These are phyloP conservation scores for Arthrinium puccinioides DNA, from an alignment of 2,329 filamentous ascomycete species.

Conservation along the genomic window DNA sequence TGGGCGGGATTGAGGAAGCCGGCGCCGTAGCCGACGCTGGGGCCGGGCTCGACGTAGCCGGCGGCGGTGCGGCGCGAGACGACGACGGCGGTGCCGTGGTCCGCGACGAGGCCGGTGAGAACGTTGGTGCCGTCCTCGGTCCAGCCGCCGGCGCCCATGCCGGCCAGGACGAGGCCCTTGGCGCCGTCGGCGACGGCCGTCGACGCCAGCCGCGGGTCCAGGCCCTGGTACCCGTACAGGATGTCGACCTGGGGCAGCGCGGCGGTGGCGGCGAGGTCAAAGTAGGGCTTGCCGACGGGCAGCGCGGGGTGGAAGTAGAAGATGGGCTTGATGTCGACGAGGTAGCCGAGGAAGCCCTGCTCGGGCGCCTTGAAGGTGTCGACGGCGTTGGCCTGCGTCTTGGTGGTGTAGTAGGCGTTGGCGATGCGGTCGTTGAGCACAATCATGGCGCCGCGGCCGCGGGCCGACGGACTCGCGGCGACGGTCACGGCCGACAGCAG, in stretches of 20 bases:
- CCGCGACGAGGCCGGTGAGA: constrained; percentile 35
- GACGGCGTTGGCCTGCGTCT: constrained; percentile 55
- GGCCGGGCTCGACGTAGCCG: constrained; percentile 39
- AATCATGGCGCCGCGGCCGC: constrained; percentile 48
- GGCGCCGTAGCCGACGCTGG: constrained; percentile 27
- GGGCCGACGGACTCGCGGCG: constrained; percentile 37
- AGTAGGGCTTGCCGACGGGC: constrained; percentile 38
- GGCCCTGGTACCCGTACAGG: constrained; percentile 47
- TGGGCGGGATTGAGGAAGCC: constrained; percentile 51
- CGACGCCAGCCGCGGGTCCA: constrained; percentile 37
- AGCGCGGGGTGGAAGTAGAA: constrained; percentile 50
- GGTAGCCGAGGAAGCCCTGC: constrained; percentile 48
- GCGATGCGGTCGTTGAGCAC: constrained; percentile 56
- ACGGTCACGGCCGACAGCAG: constrained; percentile 52
- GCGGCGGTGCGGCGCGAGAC: constrained; percentile 43
- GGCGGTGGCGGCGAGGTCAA: constrained; percentile 24
- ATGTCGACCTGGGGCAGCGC: constrained; percentile 48
- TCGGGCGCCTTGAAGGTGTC: constrained; percentile 56
- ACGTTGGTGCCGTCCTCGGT: constrained; percentile 28
- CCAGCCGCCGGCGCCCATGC: constrained; percentile 46
- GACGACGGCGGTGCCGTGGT: constrained; percentile 40
- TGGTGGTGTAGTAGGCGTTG: constrained; percentile 50
- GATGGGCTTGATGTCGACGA: constrained; percentile 50
- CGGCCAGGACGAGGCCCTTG: constrained; percentile 47
- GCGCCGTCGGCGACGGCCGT: constrained; percentile 42